These are phyloP conservation scores for Coemansia sp. DNA, from an alignment of 192 early-diverging fungal genomes.

Conservation along the genomic window DNA sequence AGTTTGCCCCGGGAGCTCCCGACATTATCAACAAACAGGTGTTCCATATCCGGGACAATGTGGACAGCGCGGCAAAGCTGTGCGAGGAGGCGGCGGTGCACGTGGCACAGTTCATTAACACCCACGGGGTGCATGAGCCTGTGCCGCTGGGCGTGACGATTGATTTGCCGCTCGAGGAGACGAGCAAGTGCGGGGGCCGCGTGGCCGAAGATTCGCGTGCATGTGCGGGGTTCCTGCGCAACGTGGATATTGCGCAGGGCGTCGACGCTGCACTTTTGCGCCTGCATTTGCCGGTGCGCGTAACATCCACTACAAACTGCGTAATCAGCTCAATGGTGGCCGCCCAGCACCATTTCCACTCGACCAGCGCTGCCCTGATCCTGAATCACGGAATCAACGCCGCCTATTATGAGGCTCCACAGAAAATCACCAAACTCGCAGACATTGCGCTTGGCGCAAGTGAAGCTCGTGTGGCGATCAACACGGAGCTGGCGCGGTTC, in stretches of 20 bases:
- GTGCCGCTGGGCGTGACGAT: constrained; percentile 81
- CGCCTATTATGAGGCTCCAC: constrained; percentile 83
- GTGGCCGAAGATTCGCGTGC: constrained; percentile 38
- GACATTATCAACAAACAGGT: constrained; percentile 49
- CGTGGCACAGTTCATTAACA: constrained; percentile 71
- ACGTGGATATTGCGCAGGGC: constrained; percentile 72
- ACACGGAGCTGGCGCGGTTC: constrained; percentile 93
- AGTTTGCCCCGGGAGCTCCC: constrained; percentile 15
- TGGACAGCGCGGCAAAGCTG: background rate
- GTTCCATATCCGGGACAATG: constrained; percentile 14
- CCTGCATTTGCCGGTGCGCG: constrained; percentile 71
- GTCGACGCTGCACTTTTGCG: constrained; percentile 71
- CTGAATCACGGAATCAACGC: constrained; percentile 95
- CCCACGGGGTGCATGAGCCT: constrained; percentile 18
- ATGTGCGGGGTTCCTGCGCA: constrained; percentile 57
- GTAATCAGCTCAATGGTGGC: constrained; percentile 88
- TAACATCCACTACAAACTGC: constrained; percentile 90
- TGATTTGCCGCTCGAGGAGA: constrained; percentile 86
- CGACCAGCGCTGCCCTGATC: constrained; percentile 80
- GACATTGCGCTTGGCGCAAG: constrained; percentile 28
- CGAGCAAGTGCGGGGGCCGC: constrained; percentile 63
- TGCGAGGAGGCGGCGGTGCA: constrained; percentile 80
- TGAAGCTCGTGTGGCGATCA: constrained; percentile 72
- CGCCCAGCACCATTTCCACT: constrained; percentile 75
- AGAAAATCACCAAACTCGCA: constrained; percentile 58